A percentile compares a stretch with the other conserved stretches of the same genome.
These are phyloP conservation scores for Carallia pectinifolia DNA, from an alignment of 345 rosid genomes.

Conservation along the genomic window DNA sequence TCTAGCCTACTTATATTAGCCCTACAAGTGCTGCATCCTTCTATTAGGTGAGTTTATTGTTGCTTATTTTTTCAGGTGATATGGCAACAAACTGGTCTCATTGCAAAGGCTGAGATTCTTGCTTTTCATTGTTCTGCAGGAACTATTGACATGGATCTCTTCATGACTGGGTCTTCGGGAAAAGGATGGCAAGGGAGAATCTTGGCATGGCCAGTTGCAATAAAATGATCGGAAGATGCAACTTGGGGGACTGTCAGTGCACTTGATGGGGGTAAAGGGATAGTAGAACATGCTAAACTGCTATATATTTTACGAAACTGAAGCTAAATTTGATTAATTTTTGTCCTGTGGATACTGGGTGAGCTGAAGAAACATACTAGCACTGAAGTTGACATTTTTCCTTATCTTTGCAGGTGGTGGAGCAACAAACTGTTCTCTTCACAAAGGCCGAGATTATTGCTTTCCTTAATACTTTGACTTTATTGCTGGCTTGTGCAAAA, in stretches of 20 bases:
- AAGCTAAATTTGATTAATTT: too few relatives aligned
- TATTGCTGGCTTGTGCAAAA: conserved; percentile 93
- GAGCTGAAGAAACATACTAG: too few relatives aligned
- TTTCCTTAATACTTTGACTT: conserved; percentile 86
- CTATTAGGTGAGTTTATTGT: too few relatives aligned
- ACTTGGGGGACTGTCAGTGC: too few relatives aligned
- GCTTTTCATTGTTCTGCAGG: conserved; percentile 45
- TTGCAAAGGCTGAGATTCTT: conserved; percentile 98
- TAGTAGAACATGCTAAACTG: too few relatives aligned
- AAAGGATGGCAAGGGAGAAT: conserved; percentile 81
- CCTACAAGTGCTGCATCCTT: too few relatives aligned
- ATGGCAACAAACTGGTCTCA: conserved; percentile 94
- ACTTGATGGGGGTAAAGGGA: too few relatives aligned
- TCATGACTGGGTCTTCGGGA: conserved; percentile 87
- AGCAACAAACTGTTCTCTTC: conserved; percentile 91
- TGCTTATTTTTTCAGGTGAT: conserved; percentile 58
- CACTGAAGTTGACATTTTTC: too few relatives aligned
- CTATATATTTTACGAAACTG: too few relatives aligned
- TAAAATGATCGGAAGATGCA: background rate
- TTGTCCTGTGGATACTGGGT: too few relatives aligned
- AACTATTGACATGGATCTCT: conserved; percentile 27
- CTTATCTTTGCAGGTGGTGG: conserved; percentile 72
- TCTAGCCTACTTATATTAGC: too few relatives aligned
- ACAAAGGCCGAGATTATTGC: conserved; percentile 99
- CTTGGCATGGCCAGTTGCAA: conserved; percentile 51